A percentile compares a stretch with the other conserved stretches of the same genome.
Evolutionary conservation across 495 filamentous ascomycete species (phyloP).

Genomic region (Parathielavia hyrcaniae): DNA sequence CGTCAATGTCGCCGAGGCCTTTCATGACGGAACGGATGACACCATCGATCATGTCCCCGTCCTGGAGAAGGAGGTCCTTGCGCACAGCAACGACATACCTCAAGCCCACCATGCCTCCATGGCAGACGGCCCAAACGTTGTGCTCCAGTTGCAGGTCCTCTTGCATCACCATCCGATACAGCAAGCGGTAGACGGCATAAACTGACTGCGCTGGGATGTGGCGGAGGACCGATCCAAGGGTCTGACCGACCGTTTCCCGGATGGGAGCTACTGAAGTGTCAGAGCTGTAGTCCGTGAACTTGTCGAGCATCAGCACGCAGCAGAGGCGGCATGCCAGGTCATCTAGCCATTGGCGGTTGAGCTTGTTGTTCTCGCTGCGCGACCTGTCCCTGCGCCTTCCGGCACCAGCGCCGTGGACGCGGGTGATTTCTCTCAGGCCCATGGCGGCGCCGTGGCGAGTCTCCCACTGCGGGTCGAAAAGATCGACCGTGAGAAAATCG

Average conservation of each 20-base stretch:
- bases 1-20: slow-evolving; percentile 81
- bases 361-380: slow-evolving; percentile 63
- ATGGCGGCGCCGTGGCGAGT: slow-evolving; percentile 95
- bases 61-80: slow-evolving; percentile 79
- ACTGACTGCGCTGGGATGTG: slow-evolving; percentile 72
- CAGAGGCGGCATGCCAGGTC: slow-evolving; percentile 87
- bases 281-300: slow-evolving; percentile 95
- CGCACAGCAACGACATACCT: slow-evolving; percentile 91
- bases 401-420: slow-evolving; percentile 88
- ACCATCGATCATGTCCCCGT: slow-evolving; percentile 82
- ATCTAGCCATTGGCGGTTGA: slow-evolving; percentile 82
- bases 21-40: slow-evolving; percentile 90
- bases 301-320: slow-evolving; percentile 93
- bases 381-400: slow-evolving; percentile 67
- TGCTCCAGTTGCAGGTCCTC: slow-evolving; percentile 62
- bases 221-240: slow-evolving; percentile 77
- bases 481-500: slow-evolving; percentile 83
- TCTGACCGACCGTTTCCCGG: slow-evolving; percentile 93
- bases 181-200: slow-evolving; percentile 67
- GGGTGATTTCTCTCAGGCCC: slow-evolving; percentile 84
- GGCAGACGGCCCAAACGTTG: slow-evolving; percentile 87
- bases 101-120: slow-evolving; percentile 95
- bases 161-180: slow-evolving; percentile 90
- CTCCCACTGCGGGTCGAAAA: slow-evolving; percentile 94
- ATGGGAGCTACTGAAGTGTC: slow-evolving; percentile 96